These are phyloP conservation scores for Clarkia xantiana DNA, from an alignment of 345 rosid species.

Conservation along the genomic window DNA sequence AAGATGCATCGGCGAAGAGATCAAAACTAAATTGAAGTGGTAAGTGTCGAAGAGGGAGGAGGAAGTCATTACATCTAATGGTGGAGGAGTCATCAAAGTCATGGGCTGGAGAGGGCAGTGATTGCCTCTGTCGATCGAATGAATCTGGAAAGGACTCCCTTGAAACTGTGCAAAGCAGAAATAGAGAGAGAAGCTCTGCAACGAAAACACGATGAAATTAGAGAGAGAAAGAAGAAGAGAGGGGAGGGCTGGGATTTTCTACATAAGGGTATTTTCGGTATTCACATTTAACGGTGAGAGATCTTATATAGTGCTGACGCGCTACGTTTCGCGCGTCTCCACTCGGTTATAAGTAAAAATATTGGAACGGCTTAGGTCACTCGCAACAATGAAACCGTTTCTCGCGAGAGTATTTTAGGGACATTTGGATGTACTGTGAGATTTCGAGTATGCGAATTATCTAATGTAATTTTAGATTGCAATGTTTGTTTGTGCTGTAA, in stretches of 20 bases:
- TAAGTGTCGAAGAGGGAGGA: constrained; percentile 6
- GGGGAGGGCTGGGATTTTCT: not conserved
- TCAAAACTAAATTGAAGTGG: not conserved
- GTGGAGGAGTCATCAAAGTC: constrained; percentile 52
- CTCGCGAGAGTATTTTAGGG: no score
- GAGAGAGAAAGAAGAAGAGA: constrained; percentile 9
- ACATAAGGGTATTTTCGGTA: no score
- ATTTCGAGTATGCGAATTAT: no score
- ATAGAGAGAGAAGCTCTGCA: constrained; percentile 9
- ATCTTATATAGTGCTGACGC: no score
- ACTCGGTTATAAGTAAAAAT: no score
- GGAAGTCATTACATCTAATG: constrained; percentile 23
- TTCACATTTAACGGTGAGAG: no score
- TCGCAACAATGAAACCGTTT: no score
- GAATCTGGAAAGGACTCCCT: constrained; percentile 5
- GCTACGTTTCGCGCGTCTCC: no score
- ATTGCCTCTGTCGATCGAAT: constrained; percentile 13
- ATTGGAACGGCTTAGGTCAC: no score
- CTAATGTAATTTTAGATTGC: no score
- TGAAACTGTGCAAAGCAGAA: not conserved
- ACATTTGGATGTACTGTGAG: no score
- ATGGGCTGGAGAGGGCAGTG: constrained; percentile 14
- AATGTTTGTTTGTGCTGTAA: no score
- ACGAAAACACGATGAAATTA: constrained; percentile 13
- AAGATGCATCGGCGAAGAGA: constrained; percentile 2